phyloP scores from a whole-genome alignment of 371 early-diverging fungal species.

The Parasitella parasitica region DNA sequence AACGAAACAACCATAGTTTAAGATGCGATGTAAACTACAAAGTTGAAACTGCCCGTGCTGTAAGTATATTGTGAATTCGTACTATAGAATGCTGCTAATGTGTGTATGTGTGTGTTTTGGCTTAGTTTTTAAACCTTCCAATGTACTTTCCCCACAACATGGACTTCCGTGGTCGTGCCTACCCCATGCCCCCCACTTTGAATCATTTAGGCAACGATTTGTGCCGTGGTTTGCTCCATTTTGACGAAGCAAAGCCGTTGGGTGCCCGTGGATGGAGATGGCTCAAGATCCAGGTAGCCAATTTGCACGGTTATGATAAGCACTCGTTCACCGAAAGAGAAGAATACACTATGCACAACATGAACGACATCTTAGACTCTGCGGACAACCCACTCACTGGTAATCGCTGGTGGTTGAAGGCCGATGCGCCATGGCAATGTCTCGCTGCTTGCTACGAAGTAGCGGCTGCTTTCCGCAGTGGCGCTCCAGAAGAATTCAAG shows the following conservation, averaged over 20 bases:
- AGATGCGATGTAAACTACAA: constrained; percentile 95
- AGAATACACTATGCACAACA: constrained; percentile 69
- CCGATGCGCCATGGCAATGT: constrained; percentile 95
- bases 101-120: too few relatives aligned
- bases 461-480: constrained; percentile 72
- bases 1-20: constrained; percentile 79
- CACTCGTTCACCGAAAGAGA: constrained; percentile 86
- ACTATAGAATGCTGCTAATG: too few relatives aligned
- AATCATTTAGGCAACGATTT: constrained; percentile 97
- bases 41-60: constrained; percentile 90
- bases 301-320: constrained; percentile 91
- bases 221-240: constrained; percentile 89
- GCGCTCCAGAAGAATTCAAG: constrained; percentile 70
- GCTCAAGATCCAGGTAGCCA: constrained; percentile 97
- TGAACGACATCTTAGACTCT: constrained; percentile 80
- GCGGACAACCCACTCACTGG: constrained; percentile 81
- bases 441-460: constrained; percentile 91
- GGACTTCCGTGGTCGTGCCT: constrained; percentile 98
- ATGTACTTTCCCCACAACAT: constrained; percentile 98
- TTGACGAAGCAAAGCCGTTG: constrained; percentile 82
- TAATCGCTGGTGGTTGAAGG: constrained; percentile 87
- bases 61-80: too few relatives aligned
- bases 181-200: constrained; percentile 94
- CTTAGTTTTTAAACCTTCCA: constrained; percentile 77
- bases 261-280: constrained; percentile 88